Evolutionary conservation across 1,284 basidiomycete species (phyloP).

Genomic region (Melampsora occidentalis): DNA sequence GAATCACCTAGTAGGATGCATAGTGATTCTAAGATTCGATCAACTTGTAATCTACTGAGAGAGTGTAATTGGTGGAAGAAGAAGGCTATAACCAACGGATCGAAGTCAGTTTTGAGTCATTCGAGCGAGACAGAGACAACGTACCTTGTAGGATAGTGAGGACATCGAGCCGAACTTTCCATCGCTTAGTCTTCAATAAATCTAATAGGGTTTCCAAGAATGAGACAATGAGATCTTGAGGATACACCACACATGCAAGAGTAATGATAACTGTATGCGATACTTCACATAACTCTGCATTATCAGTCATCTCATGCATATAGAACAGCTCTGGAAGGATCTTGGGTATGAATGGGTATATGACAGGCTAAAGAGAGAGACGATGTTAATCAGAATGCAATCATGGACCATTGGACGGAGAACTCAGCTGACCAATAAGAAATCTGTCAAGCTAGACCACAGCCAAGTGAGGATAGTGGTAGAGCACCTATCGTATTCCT

Average conservation of each 20-base stretch:
- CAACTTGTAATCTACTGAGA: constrained; percentile 46
- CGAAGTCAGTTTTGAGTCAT: constrained; percentile 38
- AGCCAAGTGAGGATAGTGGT: constrained; percentile 73
- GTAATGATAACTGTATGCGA: constrained; percentile 56
- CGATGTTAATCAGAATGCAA: not conserved
- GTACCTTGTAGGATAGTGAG: constrained; percentile 65
- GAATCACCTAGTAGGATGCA: constrained; percentile 80
- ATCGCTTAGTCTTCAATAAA: constrained; percentile 56
- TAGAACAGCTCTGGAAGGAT: constrained; percentile 54
- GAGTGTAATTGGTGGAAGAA: constrained; percentile 73
- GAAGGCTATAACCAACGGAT: constrained; percentile 62
- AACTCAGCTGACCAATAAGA: constrained; percentile 44
- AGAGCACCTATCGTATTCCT: constrained; percentile 83
- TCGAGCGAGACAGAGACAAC: constrained; percentile 66
- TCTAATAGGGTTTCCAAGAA: constrained; percentile 55
- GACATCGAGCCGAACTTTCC: constrained; percentile 58
- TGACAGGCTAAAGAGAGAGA: constrained; percentile 41
- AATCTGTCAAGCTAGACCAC: constrained; percentile 60
- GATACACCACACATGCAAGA: constrained; percentile 57
- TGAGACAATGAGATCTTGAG: constrained; percentile 55
- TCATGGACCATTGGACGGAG: not conserved
- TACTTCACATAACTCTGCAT: constrained; percentile 55
- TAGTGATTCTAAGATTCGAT: constrained; percentile 56
- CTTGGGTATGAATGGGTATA: constrained; percentile 51
- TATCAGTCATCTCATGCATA: constrained; percentile 56